These are phyloP conservation scores for Penicillium crystallinum DNA, from an alignment of 495 filamentous ascomycete species.

Conservation along the genomic window DNA sequence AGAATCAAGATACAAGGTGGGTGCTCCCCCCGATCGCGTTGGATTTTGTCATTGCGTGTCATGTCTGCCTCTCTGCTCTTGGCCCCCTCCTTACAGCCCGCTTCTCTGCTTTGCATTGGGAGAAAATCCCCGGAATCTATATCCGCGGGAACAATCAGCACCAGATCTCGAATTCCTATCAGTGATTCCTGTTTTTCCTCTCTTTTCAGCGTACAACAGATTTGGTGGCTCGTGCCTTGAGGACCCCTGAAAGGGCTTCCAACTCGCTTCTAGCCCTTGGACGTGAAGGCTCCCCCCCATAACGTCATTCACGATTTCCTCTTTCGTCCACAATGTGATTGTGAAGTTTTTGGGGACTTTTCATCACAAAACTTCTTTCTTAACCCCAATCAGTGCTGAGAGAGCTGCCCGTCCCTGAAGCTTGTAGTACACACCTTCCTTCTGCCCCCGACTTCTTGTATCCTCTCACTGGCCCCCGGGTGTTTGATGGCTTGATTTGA, in stretches of 20 bases:
- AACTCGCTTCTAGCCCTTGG: neutral
- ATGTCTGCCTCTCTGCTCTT: neutral
- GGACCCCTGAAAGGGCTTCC: neutral
- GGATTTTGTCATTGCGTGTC: neutral
- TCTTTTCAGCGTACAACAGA: neutral
- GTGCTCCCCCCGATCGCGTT: neutral
- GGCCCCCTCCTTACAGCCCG: conserved; percentile 12
- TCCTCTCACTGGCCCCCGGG: neutral
- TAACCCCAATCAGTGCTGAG: neutral
- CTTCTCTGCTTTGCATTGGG: neutral
- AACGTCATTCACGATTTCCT: conserved; percentile 9
- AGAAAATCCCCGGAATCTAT: neutral
- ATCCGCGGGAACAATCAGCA: neutral
- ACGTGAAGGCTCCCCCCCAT: neutral
- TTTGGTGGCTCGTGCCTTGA: conserved; percentile 11
- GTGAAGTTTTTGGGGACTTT: neutral
- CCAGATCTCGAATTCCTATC: no score
- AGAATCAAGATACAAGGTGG: neutral
- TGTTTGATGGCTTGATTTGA: neutral
- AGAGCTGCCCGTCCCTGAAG: neutral
- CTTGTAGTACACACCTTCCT: neutral
- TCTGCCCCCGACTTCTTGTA: neutral
- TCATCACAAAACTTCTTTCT: conserved; percentile 1
- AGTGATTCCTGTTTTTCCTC: neutral
- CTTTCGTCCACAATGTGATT: neutral